Evolutionary conservation across 139 green algal genomes (phyloP).

Genomic region (Gonium pectorale): DNA sequence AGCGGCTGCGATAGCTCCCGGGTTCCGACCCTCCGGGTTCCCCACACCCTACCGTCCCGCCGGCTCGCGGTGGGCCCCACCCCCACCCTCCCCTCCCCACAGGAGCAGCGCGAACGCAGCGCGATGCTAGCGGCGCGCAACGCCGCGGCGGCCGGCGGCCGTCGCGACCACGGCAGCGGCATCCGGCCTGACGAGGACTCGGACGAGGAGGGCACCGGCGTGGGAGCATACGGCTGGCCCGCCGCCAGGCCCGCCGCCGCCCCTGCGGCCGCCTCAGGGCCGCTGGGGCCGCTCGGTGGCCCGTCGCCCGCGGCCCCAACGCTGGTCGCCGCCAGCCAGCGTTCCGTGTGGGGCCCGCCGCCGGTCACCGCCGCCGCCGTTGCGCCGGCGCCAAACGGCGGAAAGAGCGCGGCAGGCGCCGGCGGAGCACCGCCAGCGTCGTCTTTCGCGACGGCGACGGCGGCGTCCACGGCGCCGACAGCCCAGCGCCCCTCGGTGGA

Average conservation of each 20-base stretch:
- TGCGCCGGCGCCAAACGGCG: background rate
- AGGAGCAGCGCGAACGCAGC: too few relatives aligned
- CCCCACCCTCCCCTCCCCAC: too few relatives aligned
- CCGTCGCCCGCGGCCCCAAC: background rate
- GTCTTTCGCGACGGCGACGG: background rate
- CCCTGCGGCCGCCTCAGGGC: background rate
- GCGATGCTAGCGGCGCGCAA: too few relatives aligned
- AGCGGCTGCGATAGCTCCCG: too few relatives aligned
- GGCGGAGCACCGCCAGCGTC: background rate
- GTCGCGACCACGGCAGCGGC: too few relatives aligned
- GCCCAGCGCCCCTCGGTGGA: slow-evolving; percentile 6
- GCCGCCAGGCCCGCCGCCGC: background rate
- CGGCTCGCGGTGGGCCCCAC: too few relatives aligned
- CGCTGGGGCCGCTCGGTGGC: background rate
- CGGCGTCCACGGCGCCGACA: background rate
- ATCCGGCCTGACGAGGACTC: slow-evolving; percentile 21
- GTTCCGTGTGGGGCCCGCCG: slow-evolving; percentile 18
- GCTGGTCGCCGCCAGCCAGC: background rate
- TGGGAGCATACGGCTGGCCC: slow-evolving; percentile 24
- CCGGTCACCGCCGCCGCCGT: background rate
- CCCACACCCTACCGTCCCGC: too few relatives aligned
- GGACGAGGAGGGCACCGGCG: slow-evolving; percentile 12
- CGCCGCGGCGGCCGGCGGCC: too few relatives aligned
- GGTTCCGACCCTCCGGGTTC: too few relatives aligned
- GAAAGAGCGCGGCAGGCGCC: background rate